Base-by-base conservation (phyloP, 306 rosid genomes). In the Vicia sativa region DNA sequence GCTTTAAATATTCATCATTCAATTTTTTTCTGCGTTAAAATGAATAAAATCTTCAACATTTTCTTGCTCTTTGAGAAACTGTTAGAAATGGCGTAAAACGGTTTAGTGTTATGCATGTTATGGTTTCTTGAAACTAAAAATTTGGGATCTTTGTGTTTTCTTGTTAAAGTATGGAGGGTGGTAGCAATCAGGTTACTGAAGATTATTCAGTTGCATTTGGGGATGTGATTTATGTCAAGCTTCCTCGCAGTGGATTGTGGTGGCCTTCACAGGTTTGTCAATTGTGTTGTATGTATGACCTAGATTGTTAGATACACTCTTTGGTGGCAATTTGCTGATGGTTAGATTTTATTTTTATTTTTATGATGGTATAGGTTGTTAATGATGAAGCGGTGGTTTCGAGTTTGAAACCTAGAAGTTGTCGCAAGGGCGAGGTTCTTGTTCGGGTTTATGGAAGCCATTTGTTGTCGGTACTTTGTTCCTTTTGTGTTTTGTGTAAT, bases 391-490 rank as follows among this genome's bases (percentile, higher is more conserved):
- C 67, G 15, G 72, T 86, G 15, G 7, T 18, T 38, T 55, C 31
- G 45, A 65, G 68, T 5, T 18, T 59, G 38, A 87, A 55, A 70
- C 87, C 89, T 8, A 43, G 78, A 2, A 44, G 66, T 44, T 68
- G 62, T 66, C 67, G 77, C 18, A 19, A 78, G 0, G 71, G 68
- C 54, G 71, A 81, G 15, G 80, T 85, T 65, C 85, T 77, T 71
- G 96, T 89, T 76, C 77, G 93, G 87, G 72, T 83, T 21, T 89
- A 87, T 13, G 96, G 96, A 82, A 85, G 87, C 73, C 82, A 83
- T 67, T 57, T 56, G 49, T 81, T 73, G 93, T 85, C 23, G 57
- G 85, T 81, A 68, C 53, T 54, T 65, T 74, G 64, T 19, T 46
- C 16, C 10, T 29, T 44, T 21, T 58, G 28, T 71, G 28, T 25